Conservation (phyloP, 768 basidiomycete species). For the Termitomyces sp. region DNA sequence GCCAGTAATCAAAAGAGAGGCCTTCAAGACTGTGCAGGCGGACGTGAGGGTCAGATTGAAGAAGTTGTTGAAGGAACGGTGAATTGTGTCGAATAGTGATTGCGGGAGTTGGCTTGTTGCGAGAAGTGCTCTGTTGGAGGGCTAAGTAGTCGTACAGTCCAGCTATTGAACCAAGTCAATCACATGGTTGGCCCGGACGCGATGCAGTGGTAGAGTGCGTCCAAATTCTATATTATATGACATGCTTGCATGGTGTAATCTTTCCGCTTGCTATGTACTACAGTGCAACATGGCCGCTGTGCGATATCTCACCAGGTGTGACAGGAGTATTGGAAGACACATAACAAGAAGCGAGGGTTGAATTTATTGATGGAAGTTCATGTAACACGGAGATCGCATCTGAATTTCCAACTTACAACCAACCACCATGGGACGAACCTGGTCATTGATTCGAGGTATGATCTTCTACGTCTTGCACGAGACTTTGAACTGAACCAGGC, state of each 20-base stretch:
- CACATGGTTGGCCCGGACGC: background rate
- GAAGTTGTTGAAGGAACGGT: slow-evolving; percentile 41
- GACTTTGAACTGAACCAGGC: background rate
- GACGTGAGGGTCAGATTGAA: slow-evolving; percentile 34
- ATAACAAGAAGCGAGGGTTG: too few species aligned
- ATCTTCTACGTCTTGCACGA: background rate
- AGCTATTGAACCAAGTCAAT: background rate
- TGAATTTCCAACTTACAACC: background rate
- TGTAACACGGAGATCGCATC: background rate
- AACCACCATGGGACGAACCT: slow-evolving; percentile 5
- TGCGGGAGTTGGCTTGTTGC: background rate
- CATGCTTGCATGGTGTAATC: background rate
- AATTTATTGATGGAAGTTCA: too few species aligned
- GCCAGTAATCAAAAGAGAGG: slow-evolving; percentile 36
- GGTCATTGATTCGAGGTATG: slow-evolving; percentile 7
- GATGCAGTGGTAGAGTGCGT: background rate
- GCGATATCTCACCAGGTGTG: background rate
- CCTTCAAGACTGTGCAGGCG: slow-evolving; percentile 33
- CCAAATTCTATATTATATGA: background rate
- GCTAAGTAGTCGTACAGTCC: too few species aligned
- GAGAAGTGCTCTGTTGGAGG: background rate
- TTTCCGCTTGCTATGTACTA: background rate
- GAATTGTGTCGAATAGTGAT: slow-evolving; percentile 3
- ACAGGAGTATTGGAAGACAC: too few species aligned
- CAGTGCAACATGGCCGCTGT: background rate